Conservation (phyloP, 2,329 filamentous ascomycete species). For the Talaromyces sp. region DNA sequence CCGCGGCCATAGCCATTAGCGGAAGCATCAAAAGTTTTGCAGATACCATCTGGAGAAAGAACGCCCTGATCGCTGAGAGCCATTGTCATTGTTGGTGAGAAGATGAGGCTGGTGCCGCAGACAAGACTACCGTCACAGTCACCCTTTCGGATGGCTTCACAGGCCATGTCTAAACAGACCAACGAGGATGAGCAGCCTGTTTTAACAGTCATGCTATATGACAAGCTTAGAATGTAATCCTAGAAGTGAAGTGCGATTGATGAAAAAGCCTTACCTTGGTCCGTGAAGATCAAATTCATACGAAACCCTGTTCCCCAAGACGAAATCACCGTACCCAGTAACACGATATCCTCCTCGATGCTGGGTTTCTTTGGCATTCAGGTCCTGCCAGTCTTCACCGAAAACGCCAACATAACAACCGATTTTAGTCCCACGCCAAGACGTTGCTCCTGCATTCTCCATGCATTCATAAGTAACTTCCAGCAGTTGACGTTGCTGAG, state of each 20-base stretch:
- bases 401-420: constrained; percentile 32
- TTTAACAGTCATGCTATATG: constrained; percentile 24
- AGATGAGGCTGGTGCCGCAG: constrained; percentile 26
- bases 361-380: constrained; percentile 18
- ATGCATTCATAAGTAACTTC: constrained; percentile 35
- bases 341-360: constrained; percentile 4
- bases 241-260: constrained; percentile 33
- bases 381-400: constrained; percentile 25
- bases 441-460: constrained; percentile 31
- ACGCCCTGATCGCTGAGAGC: constrained; percentile 37
- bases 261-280: constrained; percentile 39
- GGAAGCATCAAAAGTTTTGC: constrained; percentile 41
- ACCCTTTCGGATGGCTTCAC: constrained; percentile 22
- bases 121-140: constrained; percentile 25
- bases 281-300: constrained; percentile 26
- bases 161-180: constrained; percentile 25
- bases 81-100: constrained; percentile 30
- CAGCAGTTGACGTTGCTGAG: constrained; percentile 33
- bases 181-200: constrained; percentile 23
- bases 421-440: constrained; percentile 29
- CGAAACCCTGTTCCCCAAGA: constrained; percentile 21
- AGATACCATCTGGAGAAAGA: constrained; percentile 46
- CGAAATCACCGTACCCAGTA: constrained; percentile 16
- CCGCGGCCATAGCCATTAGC: constrained; percentile 52
- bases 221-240: constrained; percentile 32